Evolutionary conservation across 2,329 filamentous ascomycete species (phyloP), one percentile per base, ranked within the genome.

Genomic region (Hymenoscyphus linearis): DNA sequence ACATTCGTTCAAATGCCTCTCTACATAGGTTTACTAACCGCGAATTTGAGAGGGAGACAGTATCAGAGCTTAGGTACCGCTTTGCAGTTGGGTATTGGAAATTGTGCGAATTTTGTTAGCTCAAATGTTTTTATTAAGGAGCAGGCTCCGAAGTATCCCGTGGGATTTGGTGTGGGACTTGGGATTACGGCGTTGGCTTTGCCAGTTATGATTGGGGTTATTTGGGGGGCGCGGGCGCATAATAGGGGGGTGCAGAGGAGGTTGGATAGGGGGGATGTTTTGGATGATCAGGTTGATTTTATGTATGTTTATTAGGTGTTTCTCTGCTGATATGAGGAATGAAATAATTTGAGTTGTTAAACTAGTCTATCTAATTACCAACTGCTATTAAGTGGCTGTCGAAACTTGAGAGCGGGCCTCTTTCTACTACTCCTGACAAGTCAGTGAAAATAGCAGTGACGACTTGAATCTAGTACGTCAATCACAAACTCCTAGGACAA

Each of bases 71-170:
- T 78, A 6, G 76, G 74, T 3, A 76, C 74, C 66, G 77, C 72
- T 1, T 71, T 77, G 66, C 74, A 76, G 67, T 69, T 75, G 2
- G 75, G 75, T 2, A 75, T 79, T 22, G 77, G 76, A n/a, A 79
- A 78, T 65, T 77, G 75, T 60, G 77, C 75, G 55, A 77, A 76
- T 55, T 75, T 79, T 57, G 69, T 79, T 7, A 73, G 73, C 4
- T 70, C 72, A 27, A 77, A 77, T 60, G 70, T 79, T 5, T 79
- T 79, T 62, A 74, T 79, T 63, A 71, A 69, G 10, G 61, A 59
- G 3, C 69, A 79, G 65, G 67, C 71, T 2, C 77, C 76, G 3
- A 68, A 63, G 5, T 79, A 77, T 60, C 70, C 68, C 1, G 74
- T 73, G 0, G 77, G 76, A 1, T 75, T 75, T 64, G 70, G 71